phyloP scores from a whole-genome alignment of 2,329 filamentous ascomycete species.

The Penicillium rolfsii region DNA sequence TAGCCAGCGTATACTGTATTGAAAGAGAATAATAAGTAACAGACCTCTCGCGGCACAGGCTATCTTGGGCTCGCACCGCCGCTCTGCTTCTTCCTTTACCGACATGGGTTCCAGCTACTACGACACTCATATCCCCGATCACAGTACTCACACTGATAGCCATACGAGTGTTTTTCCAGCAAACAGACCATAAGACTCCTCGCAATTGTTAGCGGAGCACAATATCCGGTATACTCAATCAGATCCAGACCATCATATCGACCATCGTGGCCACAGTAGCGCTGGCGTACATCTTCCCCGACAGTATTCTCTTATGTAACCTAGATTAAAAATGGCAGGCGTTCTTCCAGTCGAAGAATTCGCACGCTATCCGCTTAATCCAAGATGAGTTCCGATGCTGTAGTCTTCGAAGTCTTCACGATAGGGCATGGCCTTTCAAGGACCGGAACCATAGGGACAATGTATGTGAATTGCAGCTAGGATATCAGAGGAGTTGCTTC shows the following conservation, averaged over 20 bases:
- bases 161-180: conserved; percentile 6
- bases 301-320: conserved; percentile 31
- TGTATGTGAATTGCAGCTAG: too few relatives aligned
- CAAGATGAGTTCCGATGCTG: too few relatives aligned
- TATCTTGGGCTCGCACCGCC: conserved; percentile 34
- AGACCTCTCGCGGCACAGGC: conserved; percentile 17
- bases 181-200: not conserved
- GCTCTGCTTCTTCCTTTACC: conserved; percentile 32
- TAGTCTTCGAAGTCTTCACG: too few relatives aligned
- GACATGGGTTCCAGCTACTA: conserved; percentile 27
- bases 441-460: too few relatives aligned
- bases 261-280: conserved; percentile 36
- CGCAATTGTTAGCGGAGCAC: conserved; percentile 5
- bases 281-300: conserved; percentile 35
- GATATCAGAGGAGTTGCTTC: too few relatives aligned
- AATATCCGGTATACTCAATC: conserved; percentile 17
- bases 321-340: conserved; percentile 25
- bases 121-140: conserved; percentile 27
- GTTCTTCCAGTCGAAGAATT: too few relatives aligned
- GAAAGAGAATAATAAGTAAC: conserved; percentile 1
- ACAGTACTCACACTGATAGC: conserved; percentile 16
- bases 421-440: too few relatives aligned
- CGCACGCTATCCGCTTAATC: too few relatives aligned
- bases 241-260: conserved; percentile 31
- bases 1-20: not conserved